A percentile compares a stretch with the other conserved stretches of the same genome.
Conservation (phyloP, 148 eudicot species). For the Limonium bicolor region DNA sequence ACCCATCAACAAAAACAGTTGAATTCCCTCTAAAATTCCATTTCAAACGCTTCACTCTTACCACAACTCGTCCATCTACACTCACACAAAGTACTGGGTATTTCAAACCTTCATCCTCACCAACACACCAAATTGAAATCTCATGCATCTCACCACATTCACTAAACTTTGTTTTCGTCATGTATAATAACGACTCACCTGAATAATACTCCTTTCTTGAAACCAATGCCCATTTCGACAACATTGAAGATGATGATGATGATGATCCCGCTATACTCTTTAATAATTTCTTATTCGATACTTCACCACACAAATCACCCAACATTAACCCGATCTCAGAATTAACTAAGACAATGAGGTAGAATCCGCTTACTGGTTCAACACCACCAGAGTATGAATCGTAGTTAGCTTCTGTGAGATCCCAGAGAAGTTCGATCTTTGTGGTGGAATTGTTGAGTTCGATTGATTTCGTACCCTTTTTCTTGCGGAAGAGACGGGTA, state of each 20-base stretch:
- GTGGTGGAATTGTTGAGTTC: slow-evolving; percentile 16
- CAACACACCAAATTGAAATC: slow-evolving; percentile 35
- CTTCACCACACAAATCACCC: slow-evolving; percentile 42
- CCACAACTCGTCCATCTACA: slow-evolving; percentile 33
- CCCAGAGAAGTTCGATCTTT: slow-evolving; percentile 50
- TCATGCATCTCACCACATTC: slow-evolving; percentile 49
- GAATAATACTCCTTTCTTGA: slow-evolving; percentile 55
- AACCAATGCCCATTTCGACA: slow-evolving; percentile 24
- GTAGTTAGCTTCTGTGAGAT: slow-evolving; percentile 47
- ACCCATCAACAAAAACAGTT: slow-evolving; percentile 36
- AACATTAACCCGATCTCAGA: slow-evolving; percentile 32
- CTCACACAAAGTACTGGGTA: slow-evolving; percentile 25
- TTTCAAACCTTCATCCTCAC: slow-evolving; percentile 36
- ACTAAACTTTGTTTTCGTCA: slow-evolving; percentile 42
- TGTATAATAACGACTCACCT: slow-evolving; percentile 28
- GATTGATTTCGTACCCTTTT: slow-evolving; percentile 46
- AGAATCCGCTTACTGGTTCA: slow-evolving; percentile 62
- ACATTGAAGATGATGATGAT: no score
- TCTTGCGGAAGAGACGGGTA: slow-evolving; percentile 57
- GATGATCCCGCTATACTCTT: no score
- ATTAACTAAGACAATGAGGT: slow-evolving; percentile 26
- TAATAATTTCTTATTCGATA: slow-evolving; percentile 19
- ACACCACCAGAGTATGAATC: slow-evolving; percentile 42
- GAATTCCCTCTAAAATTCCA: slow-evolving; percentile 56
- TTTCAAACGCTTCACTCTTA: slow-evolving; percentile 34